Evolutionary conservation across 1,284 basidiomycete species (phyloP).

Genomic region (Marasmius oreades): DNA sequence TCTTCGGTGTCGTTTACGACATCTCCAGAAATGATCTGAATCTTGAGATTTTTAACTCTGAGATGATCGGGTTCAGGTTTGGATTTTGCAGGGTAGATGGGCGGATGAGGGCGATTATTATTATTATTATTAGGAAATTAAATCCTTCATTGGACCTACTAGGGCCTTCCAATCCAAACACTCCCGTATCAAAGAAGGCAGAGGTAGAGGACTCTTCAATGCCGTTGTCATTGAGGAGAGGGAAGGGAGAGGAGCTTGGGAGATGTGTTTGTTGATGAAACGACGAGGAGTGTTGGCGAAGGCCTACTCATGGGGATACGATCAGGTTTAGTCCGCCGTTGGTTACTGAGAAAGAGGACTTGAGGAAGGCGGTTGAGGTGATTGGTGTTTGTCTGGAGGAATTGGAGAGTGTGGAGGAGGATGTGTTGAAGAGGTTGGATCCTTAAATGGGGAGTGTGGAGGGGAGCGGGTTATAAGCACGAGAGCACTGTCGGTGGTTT

Average conservation of each 20-base stretch:
- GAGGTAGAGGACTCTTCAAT: conserved; percentile 88
- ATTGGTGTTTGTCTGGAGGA: conserved; percentile 79
- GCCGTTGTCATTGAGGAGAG: conserved; percentile 92
- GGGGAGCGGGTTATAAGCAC: no score
- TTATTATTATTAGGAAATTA: background rate
- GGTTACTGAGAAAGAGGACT: conserved; percentile 85
- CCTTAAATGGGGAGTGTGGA: no score
- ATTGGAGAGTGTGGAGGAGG: conserved; percentile 66
- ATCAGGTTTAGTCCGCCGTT: conserved; percentile 96
- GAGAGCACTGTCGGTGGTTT: no score
- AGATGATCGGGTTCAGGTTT: background rate
- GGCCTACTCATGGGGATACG: conserved; percentile 93
- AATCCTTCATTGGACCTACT: no score
- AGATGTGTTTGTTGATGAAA: conserved; percentile 92
- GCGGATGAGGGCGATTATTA: background rate
- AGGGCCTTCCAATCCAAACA: conserved; percentile 52
- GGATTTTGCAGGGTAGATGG: background rate
- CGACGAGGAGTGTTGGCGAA: conserved; percentile 89
- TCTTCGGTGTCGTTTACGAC: background rate
- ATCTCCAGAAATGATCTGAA: background rate
- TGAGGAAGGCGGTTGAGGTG: conserved; percentile 71
- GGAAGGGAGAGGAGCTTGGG: conserved; percentile 89
- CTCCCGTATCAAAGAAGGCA: conserved; percentile 70
- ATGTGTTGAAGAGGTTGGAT: background rate
- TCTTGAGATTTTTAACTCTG: background rate